Conservation (phyloP, 179 eudicot genomes). For the Silene noctiflora region DNA sequence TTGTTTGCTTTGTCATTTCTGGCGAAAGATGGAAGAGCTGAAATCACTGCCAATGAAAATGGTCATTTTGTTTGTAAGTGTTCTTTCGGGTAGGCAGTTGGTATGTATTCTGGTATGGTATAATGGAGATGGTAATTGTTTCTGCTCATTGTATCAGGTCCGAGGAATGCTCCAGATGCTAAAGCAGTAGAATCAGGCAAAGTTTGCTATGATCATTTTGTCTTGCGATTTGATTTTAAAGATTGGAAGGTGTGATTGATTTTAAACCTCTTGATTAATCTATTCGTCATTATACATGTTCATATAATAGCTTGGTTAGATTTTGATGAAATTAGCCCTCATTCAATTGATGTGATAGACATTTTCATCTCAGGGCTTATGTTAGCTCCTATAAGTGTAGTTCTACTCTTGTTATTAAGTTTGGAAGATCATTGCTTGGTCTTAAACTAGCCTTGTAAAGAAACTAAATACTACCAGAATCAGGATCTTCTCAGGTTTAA, state of each 20-base stretch:
- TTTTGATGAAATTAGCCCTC: no score
- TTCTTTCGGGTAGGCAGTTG: neutral
- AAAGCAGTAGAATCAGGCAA: conserved; percentile 23
- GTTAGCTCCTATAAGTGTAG: no score
- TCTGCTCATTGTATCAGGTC: conserved; percentile 28
- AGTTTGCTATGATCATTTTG: conserved; percentile 32
- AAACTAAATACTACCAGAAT: no score
- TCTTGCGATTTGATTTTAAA: conserved; percentile 36
- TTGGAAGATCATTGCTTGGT: no score
- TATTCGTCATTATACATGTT: no score
- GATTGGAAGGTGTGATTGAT: conserved; percentile 28
- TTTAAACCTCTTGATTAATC: no score
- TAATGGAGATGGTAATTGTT: neutral
- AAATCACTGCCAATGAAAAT: conserved; percentile 31
- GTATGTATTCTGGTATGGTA: neutral
- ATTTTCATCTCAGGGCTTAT: no score
- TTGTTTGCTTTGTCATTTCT: conserved; percentile 59
- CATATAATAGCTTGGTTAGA: no score
- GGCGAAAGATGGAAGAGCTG: conserved; percentile 57
- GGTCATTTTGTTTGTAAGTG: conserved; percentile 54
- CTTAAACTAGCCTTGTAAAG: no score
- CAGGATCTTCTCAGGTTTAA: no score
- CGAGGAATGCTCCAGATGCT: conserved; percentile 33
- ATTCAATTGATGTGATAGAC: no score
- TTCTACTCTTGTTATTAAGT: no score